Evolutionary conservation across 495 filamentous ascomycete species (phyloP).

Genomic region (Xylaria acuta): DNA sequence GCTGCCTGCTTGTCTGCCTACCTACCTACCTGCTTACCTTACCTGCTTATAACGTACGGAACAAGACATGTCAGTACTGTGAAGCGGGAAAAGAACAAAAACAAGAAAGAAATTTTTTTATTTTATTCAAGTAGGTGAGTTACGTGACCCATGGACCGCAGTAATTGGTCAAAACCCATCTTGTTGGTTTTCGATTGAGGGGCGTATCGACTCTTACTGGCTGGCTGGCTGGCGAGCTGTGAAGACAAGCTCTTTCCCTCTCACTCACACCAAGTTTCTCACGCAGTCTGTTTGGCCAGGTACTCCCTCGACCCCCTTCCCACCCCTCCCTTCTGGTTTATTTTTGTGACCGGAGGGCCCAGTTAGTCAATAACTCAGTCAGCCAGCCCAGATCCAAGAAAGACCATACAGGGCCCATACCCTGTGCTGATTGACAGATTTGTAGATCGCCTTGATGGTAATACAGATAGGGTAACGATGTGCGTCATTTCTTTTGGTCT

Average conservation of each 20-base stretch:
- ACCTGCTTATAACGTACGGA: constrained; percentile 16
- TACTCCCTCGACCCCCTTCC: background rate
- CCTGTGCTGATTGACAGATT: constrained; percentile 2
- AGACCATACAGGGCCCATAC: background rate
- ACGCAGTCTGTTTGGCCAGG: background rate
- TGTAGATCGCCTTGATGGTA: constrained; percentile 2
- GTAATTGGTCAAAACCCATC: constrained; percentile 6
- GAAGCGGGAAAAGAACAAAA: background rate
- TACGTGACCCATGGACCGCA: background rate
- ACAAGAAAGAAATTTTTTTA: background rate
- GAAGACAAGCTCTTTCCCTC: background rate
- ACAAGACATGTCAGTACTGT: background rate
- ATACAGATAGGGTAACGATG: background rate
- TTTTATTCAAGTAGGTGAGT: background rate
- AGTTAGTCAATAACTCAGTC: background rate
- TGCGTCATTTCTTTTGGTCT: constrained; percentile 16
- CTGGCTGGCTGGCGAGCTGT: constrained; percentile 4
- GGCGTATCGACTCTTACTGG: constrained; percentile 9
- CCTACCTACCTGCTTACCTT: background rate
- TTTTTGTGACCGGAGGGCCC: constrained; percentile 9
- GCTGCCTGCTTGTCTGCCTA: too few relatives aligned
- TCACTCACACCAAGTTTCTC: background rate
- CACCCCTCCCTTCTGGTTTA: background rate
- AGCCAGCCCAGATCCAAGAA: constrained; percentile 7
- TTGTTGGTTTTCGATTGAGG: constrained; percentile 8